Conservation (phyloP, 345 rosid genomes). For the Isatis tinctoria region DNA sequence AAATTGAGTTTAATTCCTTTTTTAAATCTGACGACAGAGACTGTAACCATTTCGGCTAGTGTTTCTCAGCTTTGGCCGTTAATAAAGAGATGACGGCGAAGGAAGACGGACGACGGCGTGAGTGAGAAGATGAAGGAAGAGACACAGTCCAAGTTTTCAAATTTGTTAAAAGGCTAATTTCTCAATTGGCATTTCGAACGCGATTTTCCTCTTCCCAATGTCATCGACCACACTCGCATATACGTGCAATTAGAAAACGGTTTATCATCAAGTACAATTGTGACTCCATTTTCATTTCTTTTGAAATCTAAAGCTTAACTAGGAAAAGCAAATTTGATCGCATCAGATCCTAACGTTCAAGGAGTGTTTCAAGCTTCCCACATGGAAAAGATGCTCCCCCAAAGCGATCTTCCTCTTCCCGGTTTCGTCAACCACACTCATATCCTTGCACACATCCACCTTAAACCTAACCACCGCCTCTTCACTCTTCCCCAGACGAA, state of each 20-base stretch:
- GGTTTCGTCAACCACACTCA: conserved; percentile 64
- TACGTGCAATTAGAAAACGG: no score
- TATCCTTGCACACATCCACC: conserved; percentile 71
- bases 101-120: neutral
- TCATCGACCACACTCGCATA: conserved; percentile 73
- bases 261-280: no score
- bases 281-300: no score
- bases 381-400: conserved; percentile 68
- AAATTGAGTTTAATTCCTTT: neutral
- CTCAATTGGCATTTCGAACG: neutral
- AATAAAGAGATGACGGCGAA: neutral
- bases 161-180: neutral
- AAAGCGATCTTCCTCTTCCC: conserved; percentile 59
- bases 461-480: conserved; percentile 45
- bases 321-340: neutral
- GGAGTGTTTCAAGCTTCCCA: conserved; percentile 62
- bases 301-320: neutral
- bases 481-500: conserved; percentile 35
- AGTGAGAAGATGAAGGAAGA: neutral
- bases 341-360: neutral
- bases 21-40: neutral
- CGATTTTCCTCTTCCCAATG: conserved; percentile 51
- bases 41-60: neutral
- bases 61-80: neutral
- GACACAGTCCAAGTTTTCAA: neutral